phyloP scores from a whole-genome alignment of 441 rosid species.

The Eugenia klotzschiana region DNA sequence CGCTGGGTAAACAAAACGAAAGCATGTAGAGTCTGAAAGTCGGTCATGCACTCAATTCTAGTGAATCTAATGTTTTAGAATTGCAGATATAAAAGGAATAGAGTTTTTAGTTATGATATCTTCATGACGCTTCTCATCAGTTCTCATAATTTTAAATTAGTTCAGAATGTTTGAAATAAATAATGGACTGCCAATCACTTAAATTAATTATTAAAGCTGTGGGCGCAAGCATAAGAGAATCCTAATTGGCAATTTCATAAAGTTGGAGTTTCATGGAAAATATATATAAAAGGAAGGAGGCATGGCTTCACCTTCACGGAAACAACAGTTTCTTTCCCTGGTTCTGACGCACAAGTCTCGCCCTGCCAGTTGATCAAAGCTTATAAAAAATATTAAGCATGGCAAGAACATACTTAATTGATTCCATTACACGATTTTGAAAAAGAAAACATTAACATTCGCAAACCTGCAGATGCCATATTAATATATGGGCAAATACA shows the following conservation, averaged over 20 bases:
- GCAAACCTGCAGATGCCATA: constrained; percentile 91
- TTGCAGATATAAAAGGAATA: neutral
- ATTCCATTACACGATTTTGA: neutral
- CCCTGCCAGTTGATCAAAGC: constrained; percentile 43
- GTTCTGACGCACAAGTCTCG: constrained; percentile 49
- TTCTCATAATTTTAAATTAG: neutral
- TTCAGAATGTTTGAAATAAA: neutral
- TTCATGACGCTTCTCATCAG: neutral
- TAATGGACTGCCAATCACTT: neutral
- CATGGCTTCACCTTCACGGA: constrained; percentile 72
- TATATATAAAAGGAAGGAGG: neutral
- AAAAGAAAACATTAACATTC: neutral
- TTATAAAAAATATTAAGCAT: neutral
- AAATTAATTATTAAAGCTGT: neutral
- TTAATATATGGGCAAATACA: constrained; percentile 86
- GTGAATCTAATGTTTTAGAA: neutral
- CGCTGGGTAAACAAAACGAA: neutral
- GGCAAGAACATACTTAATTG: neutral
- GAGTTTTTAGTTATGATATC: neutral
- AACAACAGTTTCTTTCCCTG: constrained; percentile 42
- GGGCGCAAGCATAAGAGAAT: neutral
- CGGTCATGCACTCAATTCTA: neutral
- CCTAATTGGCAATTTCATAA: neutral
- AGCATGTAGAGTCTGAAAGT: neutral
- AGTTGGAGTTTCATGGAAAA: neutral